Percentiles rank a stretch among this genome's conserved stretches.
Evolutionary conservation across 2,329 filamentous ascomycete genomes (phyloP).

Genomic region (Paecilomyces formosus): DNA sequence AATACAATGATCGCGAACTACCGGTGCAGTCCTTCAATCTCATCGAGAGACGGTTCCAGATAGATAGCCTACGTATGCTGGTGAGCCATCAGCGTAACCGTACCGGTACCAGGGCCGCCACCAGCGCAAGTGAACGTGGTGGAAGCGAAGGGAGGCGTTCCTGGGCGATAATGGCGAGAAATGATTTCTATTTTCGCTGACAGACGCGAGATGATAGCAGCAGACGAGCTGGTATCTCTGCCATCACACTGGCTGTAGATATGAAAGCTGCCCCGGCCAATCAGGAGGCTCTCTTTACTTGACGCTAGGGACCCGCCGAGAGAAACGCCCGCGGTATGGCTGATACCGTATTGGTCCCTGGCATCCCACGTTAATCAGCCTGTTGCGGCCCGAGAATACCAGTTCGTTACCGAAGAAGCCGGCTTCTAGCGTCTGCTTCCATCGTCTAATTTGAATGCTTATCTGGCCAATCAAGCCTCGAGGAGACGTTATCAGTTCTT

Average conservation of each 20-base stretch:
- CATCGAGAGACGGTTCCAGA: not conserved
- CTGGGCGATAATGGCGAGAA: not conserved
- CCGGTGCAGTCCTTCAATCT: not conserved
- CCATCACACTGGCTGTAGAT: constrained; percentile 20
- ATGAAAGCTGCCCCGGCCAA: constrained; percentile 17
- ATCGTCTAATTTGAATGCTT: not conserved
- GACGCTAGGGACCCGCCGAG: not conserved
- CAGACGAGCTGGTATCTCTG: not conserved
- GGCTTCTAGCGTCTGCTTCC: not conserved
- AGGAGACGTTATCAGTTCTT: not conserved
- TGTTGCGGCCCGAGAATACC: too few relatives aligned
- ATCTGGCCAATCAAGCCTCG: not conserved
- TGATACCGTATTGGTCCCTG: too few relatives aligned
- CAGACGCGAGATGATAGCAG: constrained; percentile 12
- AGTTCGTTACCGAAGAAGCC: too few relatives aligned
- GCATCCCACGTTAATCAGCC: too few relatives aligned
- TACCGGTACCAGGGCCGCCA: not conserved
- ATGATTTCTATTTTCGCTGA: constrained; percentile 6
- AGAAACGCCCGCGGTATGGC: not conserved
- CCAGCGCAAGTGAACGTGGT: not conserved
- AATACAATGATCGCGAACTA: not conserved
- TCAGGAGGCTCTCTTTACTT: constrained; percentile 6
- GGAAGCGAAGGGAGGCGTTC: not conserved
- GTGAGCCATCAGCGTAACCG: not conserved
- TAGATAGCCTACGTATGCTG: not conserved